Evolutionary conservation across 306 rosid species (phyloP), one percentile per base, ranked within the genome.

Genomic region (Sicyos edulis): DNA sequence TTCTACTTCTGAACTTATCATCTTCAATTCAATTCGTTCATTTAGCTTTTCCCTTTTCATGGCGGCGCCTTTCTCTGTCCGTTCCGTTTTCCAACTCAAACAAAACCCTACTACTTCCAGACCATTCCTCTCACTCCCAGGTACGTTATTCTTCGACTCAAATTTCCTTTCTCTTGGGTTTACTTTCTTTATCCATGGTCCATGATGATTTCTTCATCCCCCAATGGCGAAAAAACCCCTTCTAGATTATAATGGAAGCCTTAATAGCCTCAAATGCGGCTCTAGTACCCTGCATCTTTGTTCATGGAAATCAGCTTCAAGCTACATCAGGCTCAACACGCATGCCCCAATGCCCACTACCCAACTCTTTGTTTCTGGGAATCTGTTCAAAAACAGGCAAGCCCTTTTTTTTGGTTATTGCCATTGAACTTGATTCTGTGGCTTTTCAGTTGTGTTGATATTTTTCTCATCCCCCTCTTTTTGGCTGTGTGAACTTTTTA

Each of bases 281-380:
- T 50, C 79, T 3, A 66, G 24, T 54, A 74, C 66, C 49, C 72
- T 54, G 34, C 68, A 64, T 74, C 72, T 45, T 42, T 68, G 44
- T 74, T 79, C 91, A 4, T 88, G 85, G 81, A 64, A 83, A 74
- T 87, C 97, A 16, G 22, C 89, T 78, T 70, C 90, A 4, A 86
- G 78, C 83, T 82, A 75, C 58, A 86, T 52, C 44, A 62, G 82
- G 26, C 83, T 85, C 11, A 80, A 76, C 34, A 80, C 79, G 63
- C 74, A 53, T 5, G 42, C 44, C 24, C 66, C 51, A 7, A 73
- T 78, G 73, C 74, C 85, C 70, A 84, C 87, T 16, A 74, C 80
- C 59, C 82, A 58, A 58, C 79, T 78, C 50, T 22, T 69, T 72
- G 42, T 74, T 57, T 65, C 78, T 17, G 76, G 59, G 76, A 76